Conservation (phyloP, 2,329 filamentous ascomycete genomes). For the Talaromyces piceae region DNA sequence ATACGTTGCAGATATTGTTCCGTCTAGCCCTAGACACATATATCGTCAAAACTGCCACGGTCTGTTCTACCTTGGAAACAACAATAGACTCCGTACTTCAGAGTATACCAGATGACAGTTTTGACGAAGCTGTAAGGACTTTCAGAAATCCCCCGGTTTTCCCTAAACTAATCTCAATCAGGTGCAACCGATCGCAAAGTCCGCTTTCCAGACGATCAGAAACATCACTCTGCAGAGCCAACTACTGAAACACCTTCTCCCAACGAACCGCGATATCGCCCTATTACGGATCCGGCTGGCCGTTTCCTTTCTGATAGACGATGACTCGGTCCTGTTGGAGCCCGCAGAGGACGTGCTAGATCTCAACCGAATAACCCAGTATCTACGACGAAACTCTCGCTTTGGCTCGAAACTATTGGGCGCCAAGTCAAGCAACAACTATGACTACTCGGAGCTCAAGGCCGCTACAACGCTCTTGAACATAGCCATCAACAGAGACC, state of each 20-base stretch:
- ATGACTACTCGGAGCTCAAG: constrained; percentile 60
- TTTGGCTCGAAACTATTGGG: constrained; percentile 26
- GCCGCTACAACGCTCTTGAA: constrained; percentile 64
- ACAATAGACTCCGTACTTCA: constrained; percentile 26
- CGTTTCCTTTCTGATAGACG: constrained; percentile 26
- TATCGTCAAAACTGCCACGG: constrained; percentile 20
- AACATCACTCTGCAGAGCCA: constrained; percentile 33
- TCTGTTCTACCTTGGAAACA: constrained; percentile 27
- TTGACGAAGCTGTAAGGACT: constrained; percentile 18
- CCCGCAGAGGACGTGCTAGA: constrained; percentile 21
- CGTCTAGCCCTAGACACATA: constrained; percentile 31
- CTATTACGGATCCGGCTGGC: constrained; percentile 35
- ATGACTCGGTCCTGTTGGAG: constrained; percentile 21
- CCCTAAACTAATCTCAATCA: constrained; percentile 11
- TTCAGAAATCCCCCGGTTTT: background rate
- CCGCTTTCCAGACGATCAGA: constrained; percentile 28
- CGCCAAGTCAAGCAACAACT: constrained; percentile 17
- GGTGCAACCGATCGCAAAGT: constrained; percentile 22
- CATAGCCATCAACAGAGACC: constrained; percentile 63
- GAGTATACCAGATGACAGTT: constrained; percentile 15
- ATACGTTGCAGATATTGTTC: constrained; percentile 26
- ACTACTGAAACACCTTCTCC: constrained; percentile 33
- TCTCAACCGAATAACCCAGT: constrained; percentile 22
- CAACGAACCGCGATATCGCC: constrained; percentile 29
- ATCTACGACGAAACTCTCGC: constrained; percentile 23